Evolutionary conservation across 805 yeast species (phyloP), one percentile per base, ranked within the genome.

Genomic region (Pichia pseudocactophila): DNA sequence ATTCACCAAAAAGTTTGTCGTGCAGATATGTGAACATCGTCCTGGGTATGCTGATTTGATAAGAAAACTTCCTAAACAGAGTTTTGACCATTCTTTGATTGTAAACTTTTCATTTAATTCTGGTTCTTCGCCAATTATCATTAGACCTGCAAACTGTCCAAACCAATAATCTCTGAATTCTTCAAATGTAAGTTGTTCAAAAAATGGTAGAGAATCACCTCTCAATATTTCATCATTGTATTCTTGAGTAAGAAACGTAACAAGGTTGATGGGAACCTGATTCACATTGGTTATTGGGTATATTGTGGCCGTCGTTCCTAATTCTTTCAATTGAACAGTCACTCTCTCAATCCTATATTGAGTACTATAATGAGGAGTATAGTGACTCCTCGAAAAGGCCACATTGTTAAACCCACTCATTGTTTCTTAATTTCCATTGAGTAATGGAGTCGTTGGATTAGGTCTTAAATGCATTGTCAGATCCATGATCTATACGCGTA

Each of bases 11-110:
- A 90, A 83, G 17, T 82, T 81, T 2, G 86, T 95, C 0, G 95
- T 84, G 53, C 95, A 88, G n/a, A 92, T 81, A 57, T 90, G 97
- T 0, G 95, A 78, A 16, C 92, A 82, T 36, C 97, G 68, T 2
- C 97, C 97, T 0, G 97, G 96, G 57, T 81, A 90, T 54, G 86
- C 83, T 2, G 97, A 92, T 50, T 82, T 82, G 47, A 90, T 71
- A 57, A 73, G 80, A 56, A 90, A 88, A 2, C 89, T 74, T 0
- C 97, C 98, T 37, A 92, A 67, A 58, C 97, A 90, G 57, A 82
- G 89, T 53, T 84, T 86, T 46, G 88, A 94, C 96, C 97, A 89
- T 56, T 82, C 87, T 40, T 81, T 74, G 25, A 52, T 50, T 4
- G 54, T 43, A 33, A 54, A 47, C 30, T 70, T 58, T 10, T 70